Evolutionary conservation across 768 basidiomycete genomes (phyloP).

Genomic region (Coprinellus aureogranulatus): DNA sequence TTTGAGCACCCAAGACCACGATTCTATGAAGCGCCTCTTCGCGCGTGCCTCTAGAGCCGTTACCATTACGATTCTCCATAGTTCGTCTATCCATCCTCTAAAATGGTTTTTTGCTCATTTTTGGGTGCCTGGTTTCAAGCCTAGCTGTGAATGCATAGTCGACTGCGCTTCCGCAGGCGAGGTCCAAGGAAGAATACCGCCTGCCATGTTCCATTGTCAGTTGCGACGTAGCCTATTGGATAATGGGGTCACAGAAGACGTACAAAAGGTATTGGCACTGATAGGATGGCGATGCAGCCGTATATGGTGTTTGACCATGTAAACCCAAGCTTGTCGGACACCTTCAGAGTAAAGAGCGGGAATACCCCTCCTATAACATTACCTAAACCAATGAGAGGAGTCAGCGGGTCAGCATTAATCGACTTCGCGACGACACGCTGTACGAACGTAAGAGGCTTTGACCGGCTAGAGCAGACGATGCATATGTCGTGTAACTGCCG

Average conservation of each 20-base stretch:
- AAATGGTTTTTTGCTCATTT: no score
- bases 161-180: conserved; percentile 1
- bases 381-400: no score
- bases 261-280: conserved; percentile 53
- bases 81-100: no score
- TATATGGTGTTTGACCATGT: conserved; percentile 56
- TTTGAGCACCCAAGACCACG: no score
- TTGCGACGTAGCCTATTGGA: not conserved
- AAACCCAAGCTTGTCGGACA: conserved; percentile 51
- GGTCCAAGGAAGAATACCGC: conserved; percentile 30
- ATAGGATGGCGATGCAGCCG: conserved; percentile 42
- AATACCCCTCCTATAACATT: conserved; percentile 47
- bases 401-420: no score
- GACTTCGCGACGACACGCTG: not conserved
- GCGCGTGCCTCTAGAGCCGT: no score
- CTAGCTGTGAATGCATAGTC: conserved; percentile 1
- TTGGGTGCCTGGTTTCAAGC: no score
- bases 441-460: conserved; percentile 53
- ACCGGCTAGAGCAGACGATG: conserved; percentile 63
- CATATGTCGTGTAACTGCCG: conserved; percentile 46
- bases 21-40: no score
- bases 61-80: no score
- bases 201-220: conserved; percentile 8
- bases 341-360: conserved; percentile 55
- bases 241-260: conserved; percentile 12